These are phyloP conservation scores for Lactarius quietus DNA, from an alignment of 768 basidiomycete species.

Conservation along the genomic window DNA sequence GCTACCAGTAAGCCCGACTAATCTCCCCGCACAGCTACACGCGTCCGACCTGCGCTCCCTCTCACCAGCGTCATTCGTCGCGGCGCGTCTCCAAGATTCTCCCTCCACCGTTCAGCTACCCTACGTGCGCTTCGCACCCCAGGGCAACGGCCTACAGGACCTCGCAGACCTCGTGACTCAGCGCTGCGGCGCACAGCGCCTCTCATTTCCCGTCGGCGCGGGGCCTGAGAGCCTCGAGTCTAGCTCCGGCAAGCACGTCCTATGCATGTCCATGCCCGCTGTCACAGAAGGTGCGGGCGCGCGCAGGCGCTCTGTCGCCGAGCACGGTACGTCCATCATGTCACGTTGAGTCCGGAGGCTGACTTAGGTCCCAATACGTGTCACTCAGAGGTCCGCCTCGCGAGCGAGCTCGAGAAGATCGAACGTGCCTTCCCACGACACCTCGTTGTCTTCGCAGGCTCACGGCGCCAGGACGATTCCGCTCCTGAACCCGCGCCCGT, in stretches of 20 bases:
- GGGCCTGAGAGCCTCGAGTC: constrained; percentile 36
- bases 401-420: constrained; percentile 47
- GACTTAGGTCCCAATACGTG: constrained; percentile 17
- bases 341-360: background rate
- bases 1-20: background rate
- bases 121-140: constrained; percentile 42
- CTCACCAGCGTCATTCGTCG: constrained; percentile 47
- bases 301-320: constrained; percentile 47
- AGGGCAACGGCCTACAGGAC: constrained; percentile 33
- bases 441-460: constrained; percentile 64
- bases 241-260: constrained; percentile 47
- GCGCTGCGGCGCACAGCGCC: constrained; percentile 50
- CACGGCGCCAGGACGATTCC: constrained; percentile 41
- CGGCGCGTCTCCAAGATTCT: constrained; percentile 45
- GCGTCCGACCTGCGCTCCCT: constrained; percentile 72
- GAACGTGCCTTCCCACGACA: constrained; percentile 52
- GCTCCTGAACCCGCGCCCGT: constrained; percentile 26
- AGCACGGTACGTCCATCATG: constrained; percentile 46
- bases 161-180: constrained; percentile 44
- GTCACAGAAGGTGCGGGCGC: constrained; percentile 40
- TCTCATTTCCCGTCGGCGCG: constrained; percentile 38
- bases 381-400: constrained; percentile 42
- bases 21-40: constrained; percentile 49
- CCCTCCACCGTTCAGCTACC: constrained; percentile 60
- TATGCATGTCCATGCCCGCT: constrained; percentile 53